These are phyloP conservation scores for Lasiosphaeria ovina DNA, from an alignment of 495 filamentous ascomycete genomes.

Conservation along the genomic window DNA sequence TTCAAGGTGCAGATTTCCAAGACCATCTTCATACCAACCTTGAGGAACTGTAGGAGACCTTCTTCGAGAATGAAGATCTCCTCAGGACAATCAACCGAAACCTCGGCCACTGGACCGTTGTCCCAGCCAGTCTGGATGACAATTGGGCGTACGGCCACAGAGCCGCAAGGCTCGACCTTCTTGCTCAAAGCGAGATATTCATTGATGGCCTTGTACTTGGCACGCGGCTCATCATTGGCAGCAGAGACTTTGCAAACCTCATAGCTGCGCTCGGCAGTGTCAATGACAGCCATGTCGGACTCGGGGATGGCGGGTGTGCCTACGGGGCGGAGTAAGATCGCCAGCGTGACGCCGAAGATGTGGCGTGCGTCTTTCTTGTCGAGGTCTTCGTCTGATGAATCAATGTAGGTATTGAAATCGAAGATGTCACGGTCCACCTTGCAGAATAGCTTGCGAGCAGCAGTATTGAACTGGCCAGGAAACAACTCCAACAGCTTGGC, in stretches of 20 bases:
- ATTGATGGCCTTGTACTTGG: constrained; percentile 21
- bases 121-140: constrained; percentile 41
- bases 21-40: constrained; percentile 75
- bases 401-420: background rate
- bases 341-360: constrained; percentile 11
- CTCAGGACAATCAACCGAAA: constrained; percentile 13
- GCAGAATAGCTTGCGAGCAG: constrained; percentile 32
- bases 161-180: constrained; percentile 37
- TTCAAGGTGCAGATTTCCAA: constrained; percentile 61
- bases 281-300: constrained; percentile 3
- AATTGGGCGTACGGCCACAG: constrained; percentile 36
- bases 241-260: constrained; percentile 30
- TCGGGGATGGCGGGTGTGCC: constrained; percentile 6
- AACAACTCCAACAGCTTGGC: constrained; percentile 46
- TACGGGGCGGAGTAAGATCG: constrained; percentile 17
- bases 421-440: constrained; percentile 10
- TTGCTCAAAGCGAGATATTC: constrained; percentile 23
- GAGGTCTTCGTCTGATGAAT: constrained; percentile 8
- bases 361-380: constrained; percentile 16
- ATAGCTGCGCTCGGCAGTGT: constrained; percentile 33
- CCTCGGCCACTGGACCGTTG: constrained; percentile 14
- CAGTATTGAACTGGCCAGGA: constrained; percentile 75
- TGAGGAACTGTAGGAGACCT: constrained; percentile 57
- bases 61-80: constrained; percentile 34
- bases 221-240: constrained; percentile 20